Evolutionary conservation across 148 eudicot species (phyloP).

Genomic region (Cornus kousa): DNA sequence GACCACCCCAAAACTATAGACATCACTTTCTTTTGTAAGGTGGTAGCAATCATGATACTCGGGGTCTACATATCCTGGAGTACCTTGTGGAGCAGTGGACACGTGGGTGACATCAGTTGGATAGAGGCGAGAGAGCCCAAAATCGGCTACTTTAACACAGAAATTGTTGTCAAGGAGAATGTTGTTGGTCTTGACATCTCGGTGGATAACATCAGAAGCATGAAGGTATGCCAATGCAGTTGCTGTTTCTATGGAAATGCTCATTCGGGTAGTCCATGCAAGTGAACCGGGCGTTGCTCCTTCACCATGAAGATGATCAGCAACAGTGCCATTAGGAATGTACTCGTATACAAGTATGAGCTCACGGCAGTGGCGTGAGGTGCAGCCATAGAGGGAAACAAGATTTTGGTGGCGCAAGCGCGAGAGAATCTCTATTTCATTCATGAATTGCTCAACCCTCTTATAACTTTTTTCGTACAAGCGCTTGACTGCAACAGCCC

Average conservation of each 20-base stretch:
- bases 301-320: conserved; percentile 68
- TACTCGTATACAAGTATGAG: conserved; percentile 78
- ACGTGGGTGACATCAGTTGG: conserved; percentile 39
- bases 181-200: conserved; percentile 66
- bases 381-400: conserved; percentile 78
- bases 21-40: conserved; percentile 43
- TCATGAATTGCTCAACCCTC: conserved; percentile 62
- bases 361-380: conserved; percentile 45
- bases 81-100: conserved; percentile 53
- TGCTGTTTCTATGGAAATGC: conserved; percentile 59
- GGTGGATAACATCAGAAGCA: conserved; percentile 53
- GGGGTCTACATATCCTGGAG: conserved; percentile 51
- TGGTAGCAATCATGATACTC: conserved; percentile 43
- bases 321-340: conserved; percentile 70
- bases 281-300: conserved; percentile 26
- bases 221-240: conserved; percentile 58
- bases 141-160: conserved; percentile 41
- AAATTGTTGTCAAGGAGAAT: conserved; percentile 51
- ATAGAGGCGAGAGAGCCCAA: conserved; percentile 42
- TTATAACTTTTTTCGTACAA: conserved; percentile 56
- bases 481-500: conserved; percentile 58
- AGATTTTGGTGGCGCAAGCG: conserved; percentile 60
- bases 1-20: conserved; percentile 49
- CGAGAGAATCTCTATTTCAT: conserved; percentile 63
- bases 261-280: conserved; percentile 48